Conservation (phyloP, 2,329 filamentous ascomycete genomes). For the Pyricularia pennisetigena region DNA sequence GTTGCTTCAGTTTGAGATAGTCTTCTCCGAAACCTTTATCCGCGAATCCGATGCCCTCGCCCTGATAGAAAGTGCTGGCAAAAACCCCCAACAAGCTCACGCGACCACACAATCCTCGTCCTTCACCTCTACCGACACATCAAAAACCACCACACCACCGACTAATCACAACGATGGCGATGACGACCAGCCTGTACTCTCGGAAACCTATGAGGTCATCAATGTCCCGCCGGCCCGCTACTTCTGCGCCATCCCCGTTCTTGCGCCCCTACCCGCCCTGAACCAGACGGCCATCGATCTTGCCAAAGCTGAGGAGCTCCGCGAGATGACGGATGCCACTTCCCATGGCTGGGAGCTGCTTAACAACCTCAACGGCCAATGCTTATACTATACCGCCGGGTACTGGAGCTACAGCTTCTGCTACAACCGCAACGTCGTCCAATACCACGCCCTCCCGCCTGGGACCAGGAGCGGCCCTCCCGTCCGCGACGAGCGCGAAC, state of each 20-base stretch:
- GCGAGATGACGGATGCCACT: constrained; percentile 68
- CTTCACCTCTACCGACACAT: background rate
- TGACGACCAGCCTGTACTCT: constrained; percentile 22
- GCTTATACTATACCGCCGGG: constrained; percentile 71
- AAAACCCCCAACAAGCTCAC: background rate
- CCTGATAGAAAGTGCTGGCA: constrained; percentile 35
- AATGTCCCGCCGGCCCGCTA: constrained; percentile 60
- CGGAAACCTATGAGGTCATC: constrained; percentile 62
- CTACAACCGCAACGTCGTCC: constrained; percentile 76
- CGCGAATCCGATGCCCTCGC: constrained; percentile 59
- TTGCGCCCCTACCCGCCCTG: constrained; percentile 45
- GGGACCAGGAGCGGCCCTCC: constrained; percentile 61
- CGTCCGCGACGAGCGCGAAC: constrained; percentile 63
- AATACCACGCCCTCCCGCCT: constrained; percentile 77
- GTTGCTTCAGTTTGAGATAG: constrained; percentile 61
- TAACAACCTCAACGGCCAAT: constrained; percentile 64
- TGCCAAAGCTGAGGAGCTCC: constrained; percentile 65
- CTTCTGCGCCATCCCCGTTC: constrained; percentile 73
- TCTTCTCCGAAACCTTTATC: constrained; percentile 64
- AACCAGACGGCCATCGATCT: constrained; percentile 59
- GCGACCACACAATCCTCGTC: constrained; percentile 16
- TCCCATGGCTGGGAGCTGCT: constrained; percentile 73
- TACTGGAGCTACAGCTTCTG: constrained; percentile 98
- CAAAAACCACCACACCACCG: constrained; percentile 3
- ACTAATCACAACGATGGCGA: constrained; percentile 16